Conservation (phyloP, 2,329 filamentous ascomycete species). For the Ophiostoma ulmi region DNA sequence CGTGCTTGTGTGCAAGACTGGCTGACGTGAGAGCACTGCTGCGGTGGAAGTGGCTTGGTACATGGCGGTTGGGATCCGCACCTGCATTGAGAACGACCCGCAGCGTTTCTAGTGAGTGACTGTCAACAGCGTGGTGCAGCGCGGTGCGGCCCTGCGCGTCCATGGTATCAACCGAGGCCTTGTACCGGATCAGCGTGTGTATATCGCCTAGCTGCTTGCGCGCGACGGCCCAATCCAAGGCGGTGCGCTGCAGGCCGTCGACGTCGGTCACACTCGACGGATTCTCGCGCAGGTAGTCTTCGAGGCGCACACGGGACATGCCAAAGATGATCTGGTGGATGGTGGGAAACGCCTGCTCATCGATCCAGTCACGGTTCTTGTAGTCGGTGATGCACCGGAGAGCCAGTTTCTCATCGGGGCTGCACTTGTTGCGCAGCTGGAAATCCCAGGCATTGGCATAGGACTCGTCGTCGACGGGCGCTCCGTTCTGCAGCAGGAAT, state of each 20-base stretch:
- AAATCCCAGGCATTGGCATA: constrained; percentile 8
- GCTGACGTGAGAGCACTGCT: constrained; percentile 3
- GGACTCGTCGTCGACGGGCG: constrained; percentile 9
- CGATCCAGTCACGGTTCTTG: constrained; percentile 1
- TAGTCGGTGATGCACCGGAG: constrained; percentile 1
- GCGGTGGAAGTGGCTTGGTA: not conserved
- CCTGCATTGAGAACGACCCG: not conserved
- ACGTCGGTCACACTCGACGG: not conserved
- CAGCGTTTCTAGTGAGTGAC: not conserved
- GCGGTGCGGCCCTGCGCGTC: not conserved
- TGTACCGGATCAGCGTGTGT: not conserved
- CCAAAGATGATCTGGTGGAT: constrained; percentile 8
- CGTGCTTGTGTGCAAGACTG: not conserved
- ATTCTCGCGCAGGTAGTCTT: not conserved
- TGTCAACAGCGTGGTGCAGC: not conserved
- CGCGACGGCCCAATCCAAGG: constrained; percentile 9
- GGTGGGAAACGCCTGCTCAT: not conserved
- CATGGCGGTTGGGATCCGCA: not conserved
- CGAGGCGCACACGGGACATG: not conserved
- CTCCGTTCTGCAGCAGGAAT: not conserved
- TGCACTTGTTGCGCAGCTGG: constrained; percentile 7
- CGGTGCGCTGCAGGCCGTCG: not conserved
- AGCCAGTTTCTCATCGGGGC: not conserved
- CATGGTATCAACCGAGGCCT: not conserved
- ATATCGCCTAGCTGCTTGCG: constrained; percentile 4